phyloP scores from a whole-genome alignment of 78 protist genomes.

The Speleostelium caveatum region DNA sequence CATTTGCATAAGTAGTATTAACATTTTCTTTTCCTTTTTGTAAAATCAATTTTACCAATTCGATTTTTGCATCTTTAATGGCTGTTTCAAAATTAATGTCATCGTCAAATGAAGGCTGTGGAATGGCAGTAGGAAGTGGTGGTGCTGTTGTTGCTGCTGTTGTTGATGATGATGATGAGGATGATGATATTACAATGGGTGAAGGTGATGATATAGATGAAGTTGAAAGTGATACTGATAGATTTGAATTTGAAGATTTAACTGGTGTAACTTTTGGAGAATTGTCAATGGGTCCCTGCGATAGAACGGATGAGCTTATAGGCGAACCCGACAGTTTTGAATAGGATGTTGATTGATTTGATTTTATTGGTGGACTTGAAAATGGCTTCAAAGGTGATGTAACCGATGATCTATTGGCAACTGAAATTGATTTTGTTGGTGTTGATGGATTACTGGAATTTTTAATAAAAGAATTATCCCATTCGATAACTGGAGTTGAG shows the following conservation, averaged over 20 bases:
- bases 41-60: not conserved
- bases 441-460: not conserved
- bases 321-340: not conserved
- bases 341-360: not conserved
- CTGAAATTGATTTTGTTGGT: not conserved
- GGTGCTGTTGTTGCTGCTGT: slow-evolving; percentile 15
- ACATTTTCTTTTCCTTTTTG: not conserved
- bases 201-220: not conserved
- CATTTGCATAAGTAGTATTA: not conserved
- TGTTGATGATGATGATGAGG: not conserved
- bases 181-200: not conserved
- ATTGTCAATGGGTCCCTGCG: not conserved
- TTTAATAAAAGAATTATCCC: slow-evolving; percentile 59
- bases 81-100: slow-evolving; percentile 8
- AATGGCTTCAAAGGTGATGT: slow-evolving; percentile 9
- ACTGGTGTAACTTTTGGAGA: not conserved
- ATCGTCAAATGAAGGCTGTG: not conserved
- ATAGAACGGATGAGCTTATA: not conserved
- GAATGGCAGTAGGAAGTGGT: not conserved
- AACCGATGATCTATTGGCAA: not conserved
- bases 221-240: not conserved
- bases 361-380: too few relatives aligned
- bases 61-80: slow-evolving; percentile 29
- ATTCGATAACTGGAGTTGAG: not conserved
- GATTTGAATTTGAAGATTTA: not conserved